A percentile compares a stretch with the other conserved stretches of the same genome.
phyloP scores from a whole-genome alignment of 176 grass and related monocot species.

The Cenchrus americanus region DNA sequence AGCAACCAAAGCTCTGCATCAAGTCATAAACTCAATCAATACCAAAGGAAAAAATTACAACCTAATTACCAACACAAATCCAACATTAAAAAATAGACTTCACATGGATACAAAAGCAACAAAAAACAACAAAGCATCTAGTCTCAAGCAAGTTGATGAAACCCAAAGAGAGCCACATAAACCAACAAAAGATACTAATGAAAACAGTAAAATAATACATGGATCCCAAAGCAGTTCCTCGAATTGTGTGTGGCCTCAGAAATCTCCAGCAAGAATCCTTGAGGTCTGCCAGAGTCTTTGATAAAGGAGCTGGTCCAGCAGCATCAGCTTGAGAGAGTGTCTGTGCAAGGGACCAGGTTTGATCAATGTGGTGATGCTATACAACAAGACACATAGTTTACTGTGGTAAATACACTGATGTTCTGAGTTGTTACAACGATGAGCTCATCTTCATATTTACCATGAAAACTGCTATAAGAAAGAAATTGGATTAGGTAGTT shows the following conservation, averaged over 20 bases:
- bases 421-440: neutral
- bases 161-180: constrained; percentile 1
- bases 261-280: constrained; percentile 94
- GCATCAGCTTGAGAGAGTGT: constrained; percentile 62
- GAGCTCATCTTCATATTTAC: neutral
- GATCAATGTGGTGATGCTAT: neutral
- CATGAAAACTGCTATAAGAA: neutral
- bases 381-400: neutral
- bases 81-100: neutral
- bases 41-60: constrained; percentile 14
- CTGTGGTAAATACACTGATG: constrained; percentile 6
- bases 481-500: constrained; percentile 1
- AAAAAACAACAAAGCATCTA: no score
- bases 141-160: no score
- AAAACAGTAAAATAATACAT: constrained; percentile 30
- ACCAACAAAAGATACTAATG: neutral
- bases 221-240: constrained; percentile 95
- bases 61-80: neutral
- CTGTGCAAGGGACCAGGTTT: constrained; percentile 37
- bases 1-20: constrained; percentile 81
- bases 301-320: constrained; percentile 52
- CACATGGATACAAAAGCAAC: no score
- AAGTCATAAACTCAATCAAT: constrained; percentile 32
- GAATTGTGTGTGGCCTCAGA: constrained; percentile 92
- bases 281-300: constrained; percentile 60